Evolutionary conservation across 1,284 basidiomycete species (phyloP).

Genomic region (Ceratobasidium sp.): DNA sequence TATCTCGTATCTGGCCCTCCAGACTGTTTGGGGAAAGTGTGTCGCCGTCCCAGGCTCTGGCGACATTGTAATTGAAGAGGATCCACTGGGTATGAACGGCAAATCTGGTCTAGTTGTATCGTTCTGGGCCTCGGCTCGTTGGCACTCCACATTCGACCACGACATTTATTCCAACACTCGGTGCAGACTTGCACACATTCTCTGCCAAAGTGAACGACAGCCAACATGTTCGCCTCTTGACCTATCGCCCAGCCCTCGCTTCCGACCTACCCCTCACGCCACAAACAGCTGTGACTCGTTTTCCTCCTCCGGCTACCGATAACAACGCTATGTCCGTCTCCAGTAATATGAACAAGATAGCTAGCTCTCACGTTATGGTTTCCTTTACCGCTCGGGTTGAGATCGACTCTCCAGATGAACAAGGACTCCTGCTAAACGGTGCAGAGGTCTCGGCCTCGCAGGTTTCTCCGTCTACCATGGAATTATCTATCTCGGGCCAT

Average conservation of each 20-base stretch:
- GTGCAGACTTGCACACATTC: slow-evolving; percentile 49
- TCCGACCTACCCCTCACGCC: not conserved
- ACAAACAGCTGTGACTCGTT: not conserved
- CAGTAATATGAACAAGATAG: too few relatives aligned
- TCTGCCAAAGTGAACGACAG: slow-evolving; percentile 50
- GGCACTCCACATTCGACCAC: not conserved
- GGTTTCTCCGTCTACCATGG: slow-evolving; percentile 55
- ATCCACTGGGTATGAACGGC: not conserved
- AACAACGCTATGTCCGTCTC: too few relatives aligned
- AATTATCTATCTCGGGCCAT: slow-evolving; percentile 51
- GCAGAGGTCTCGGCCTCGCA: slow-evolving; percentile 51
- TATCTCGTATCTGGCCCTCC: not conserved
- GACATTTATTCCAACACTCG: not conserved
- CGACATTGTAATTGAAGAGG: slow-evolving; percentile 5
- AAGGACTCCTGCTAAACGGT: slow-evolving; percentile 53
- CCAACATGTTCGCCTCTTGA: not conserved
- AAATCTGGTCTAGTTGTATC: slow-evolving; percentile 10
- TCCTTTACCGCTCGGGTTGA: slow-evolving; percentile 53
- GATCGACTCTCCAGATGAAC: slow-evolving; percentile 51
- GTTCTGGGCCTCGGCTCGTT: slow-evolving; percentile 20
- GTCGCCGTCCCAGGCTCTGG: not conserved
- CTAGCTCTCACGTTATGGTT: not conserved
- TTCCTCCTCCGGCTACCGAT: not conserved
- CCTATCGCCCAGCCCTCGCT: not conserved
- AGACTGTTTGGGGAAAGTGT: slow-evolving; percentile 17